Evolutionary conservation across 805 yeast species (phyloP), one percentile per base, ranked within the genome.

Genomic region (Cyberlindnera americana): DNA sequence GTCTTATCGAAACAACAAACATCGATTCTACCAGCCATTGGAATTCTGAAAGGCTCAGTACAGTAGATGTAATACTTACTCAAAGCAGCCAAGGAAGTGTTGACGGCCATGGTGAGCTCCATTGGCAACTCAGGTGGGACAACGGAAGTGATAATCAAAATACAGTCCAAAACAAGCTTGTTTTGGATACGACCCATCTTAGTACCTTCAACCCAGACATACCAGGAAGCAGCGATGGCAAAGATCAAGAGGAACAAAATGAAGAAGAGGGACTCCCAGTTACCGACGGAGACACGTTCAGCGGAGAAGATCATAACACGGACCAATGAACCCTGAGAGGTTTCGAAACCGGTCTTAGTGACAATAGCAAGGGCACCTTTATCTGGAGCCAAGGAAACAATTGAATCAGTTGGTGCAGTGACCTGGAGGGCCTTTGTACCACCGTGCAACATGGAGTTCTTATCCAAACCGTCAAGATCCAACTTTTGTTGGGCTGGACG

Each of bases 71-170:
- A 90, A 61, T 73, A 82, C 64, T 93, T 93, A 53, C 84, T 80
- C 49, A 93, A 73, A 3, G 97, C 89, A 43, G 89, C 78, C 61
- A 93, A 72, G 6, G 98, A 90, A 27, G 85, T 75, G 65, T 93
- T 93, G 29, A 93, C 99, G 44, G 99, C 98, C 91, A 93, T 83
- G 12, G 99, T 93, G 54, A 93, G 75, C 70, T 93, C 99, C 98
- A 93, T 93, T 43, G 99, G 99, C 52, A 93, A 75, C 67, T 93
- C 99, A 30, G 99, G 99, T 26, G 99, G 99, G 29, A 93, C 99
- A 48, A 93, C 99, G 36, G 98, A 90, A 15, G 99, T 93, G 54
- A 93, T 77, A 53, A 93, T 95, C 58, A 93, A 77, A 49, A 93
- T 84, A 80, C 99, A 93, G 66, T 93, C 98, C 58, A 93, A 75